phyloP scores from a whole-genome alignment of 2,329 filamentous ascomycete species.

The Dactylellina drechsleri region DNA sequence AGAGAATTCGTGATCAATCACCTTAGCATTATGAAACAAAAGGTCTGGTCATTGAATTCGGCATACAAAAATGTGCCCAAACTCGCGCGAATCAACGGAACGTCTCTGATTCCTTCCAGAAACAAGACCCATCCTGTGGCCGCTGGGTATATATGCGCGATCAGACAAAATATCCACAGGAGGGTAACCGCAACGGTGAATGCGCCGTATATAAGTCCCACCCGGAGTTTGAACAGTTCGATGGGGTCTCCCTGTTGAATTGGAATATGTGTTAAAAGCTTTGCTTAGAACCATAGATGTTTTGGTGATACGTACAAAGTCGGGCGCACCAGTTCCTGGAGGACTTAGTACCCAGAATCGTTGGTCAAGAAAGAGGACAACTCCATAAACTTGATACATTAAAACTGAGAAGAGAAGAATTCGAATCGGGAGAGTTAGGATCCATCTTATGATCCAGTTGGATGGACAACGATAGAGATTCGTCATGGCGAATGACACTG shows the following conservation, averaged over 20 bases:
- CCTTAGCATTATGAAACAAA: background rate
- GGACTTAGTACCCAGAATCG: conserved; percentile 8
- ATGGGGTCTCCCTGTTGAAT: too few relatives aligned
- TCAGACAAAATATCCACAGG: background rate
- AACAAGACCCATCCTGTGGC: conserved; percentile 1
- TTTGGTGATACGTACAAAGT: background rate
- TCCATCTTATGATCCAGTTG: background rate
- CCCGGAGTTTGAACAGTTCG: too few relatives aligned
- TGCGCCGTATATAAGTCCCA: background rate
- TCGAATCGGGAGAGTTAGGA: conserved; percentile 4
- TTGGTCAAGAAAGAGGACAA: background rate
- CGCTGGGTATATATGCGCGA: background rate
- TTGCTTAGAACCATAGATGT: background rate
- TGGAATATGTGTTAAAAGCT: background rate
- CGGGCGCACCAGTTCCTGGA: background rate
- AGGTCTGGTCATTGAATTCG: too few relatives aligned
- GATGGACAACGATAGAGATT: too few relatives aligned
- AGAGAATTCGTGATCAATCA: background rate
- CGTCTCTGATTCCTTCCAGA: conserved; percentile 2
- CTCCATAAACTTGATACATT: conserved; percentile 7
- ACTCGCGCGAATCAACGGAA: background rate
- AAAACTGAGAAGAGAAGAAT: background rate
- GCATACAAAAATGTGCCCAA: too few relatives aligned
- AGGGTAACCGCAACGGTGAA: background rate
- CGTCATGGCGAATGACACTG: too few relatives aligned